A percentile compares a stretch with the other conserved stretches of the same genome.
These are phyloP conservation scores for Cystofilobasidium capitatum DNA, from an alignment of 768 basidiomycete genomes.

Conservation along the genomic window DNA sequence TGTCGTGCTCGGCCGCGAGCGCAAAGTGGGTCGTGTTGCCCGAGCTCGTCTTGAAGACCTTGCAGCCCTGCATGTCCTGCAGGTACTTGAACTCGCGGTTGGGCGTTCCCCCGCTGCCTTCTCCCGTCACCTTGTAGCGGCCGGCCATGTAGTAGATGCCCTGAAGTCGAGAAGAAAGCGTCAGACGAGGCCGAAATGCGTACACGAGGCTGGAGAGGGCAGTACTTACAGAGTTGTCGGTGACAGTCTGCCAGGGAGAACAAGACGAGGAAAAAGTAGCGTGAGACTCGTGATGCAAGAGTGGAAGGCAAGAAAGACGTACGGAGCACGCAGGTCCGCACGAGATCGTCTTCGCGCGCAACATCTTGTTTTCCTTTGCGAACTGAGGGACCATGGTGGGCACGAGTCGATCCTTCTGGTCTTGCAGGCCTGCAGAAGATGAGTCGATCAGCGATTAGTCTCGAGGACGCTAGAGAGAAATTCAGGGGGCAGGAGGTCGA, in stretches of 20 bases:
- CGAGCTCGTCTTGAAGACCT: slow-evolving; percentile 55
- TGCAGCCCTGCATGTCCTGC: slow-evolving; percentile 75
- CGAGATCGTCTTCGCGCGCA: slow-evolving; percentile 54
- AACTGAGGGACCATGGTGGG: slow-evolving; percentile 75
- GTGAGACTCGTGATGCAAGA: no score
- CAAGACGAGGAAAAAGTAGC: neutral
- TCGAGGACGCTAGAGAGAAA: slow-evolving; percentile 41
- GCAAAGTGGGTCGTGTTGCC: slow-evolving; percentile 89
- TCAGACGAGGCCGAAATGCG: no score
- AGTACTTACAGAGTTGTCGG: no score
- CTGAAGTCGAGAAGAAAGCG: neutral
- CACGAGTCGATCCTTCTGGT: slow-evolving; percentile 67
- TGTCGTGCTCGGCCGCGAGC: slow-evolving; percentile 59
- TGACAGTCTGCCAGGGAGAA: slow-evolving; percentile 4
- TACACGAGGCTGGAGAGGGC: no score
- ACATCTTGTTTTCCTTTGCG: slow-evolving; percentile 44
- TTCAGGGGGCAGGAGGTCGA: no score
- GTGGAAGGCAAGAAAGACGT: neutral
- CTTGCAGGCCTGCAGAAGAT: slow-evolving; percentile 42
- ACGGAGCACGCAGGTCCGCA: slow-evolving; percentile 64
- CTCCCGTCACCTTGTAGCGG: slow-evolving; percentile 90
- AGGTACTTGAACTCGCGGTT: slow-evolving; percentile 49
- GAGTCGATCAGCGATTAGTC: slow-evolving; percentile 2
- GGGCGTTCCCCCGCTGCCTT: slow-evolving; percentile 48
- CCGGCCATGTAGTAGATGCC: slow-evolving; percentile 34